These are phyloP conservation scores for Sclerotinia trifoliorum DNA, from an alignment of 2,329 filamentous ascomycete genomes.

Conservation along the genomic window DNA sequence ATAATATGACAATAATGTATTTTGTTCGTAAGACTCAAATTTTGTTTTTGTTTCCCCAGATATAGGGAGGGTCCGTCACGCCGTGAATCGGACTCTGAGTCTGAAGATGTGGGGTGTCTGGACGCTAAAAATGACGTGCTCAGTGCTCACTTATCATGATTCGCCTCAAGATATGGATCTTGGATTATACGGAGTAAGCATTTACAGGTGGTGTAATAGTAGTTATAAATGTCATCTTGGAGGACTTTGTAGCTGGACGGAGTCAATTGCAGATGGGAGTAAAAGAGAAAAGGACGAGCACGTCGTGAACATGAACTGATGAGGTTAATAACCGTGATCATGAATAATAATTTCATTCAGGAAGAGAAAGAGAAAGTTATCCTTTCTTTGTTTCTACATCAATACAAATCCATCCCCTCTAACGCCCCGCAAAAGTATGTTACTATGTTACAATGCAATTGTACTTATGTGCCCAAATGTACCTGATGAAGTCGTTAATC, in stretches of 20 bases:
- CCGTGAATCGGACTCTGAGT: slow-evolving; percentile 13
- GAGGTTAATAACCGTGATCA: background rate
- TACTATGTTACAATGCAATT: slow-evolving; percentile 24
- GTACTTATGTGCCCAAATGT: background rate
- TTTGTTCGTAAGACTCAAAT: slow-evolving; percentile 10
- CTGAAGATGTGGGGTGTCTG: slow-evolving; percentile 18
- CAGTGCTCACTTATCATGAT: slow-evolving; percentile 18
- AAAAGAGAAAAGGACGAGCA: too few species aligned
- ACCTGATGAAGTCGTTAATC: slow-evolving; percentile 27
- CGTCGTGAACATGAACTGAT: background rate
- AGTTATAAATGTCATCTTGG: background rate
- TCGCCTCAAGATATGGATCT: background rate
- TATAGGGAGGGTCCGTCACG: background rate
- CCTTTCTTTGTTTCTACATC: slow-evolving; percentile 16
- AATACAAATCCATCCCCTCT: background rate
- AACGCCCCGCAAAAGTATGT: slow-evolving; percentile 28
- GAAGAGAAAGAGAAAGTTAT: background rate
- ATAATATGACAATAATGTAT: background rate
- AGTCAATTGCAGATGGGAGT: background rate
- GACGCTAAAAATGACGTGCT: slow-evolving; percentile 23
- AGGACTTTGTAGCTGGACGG: too few species aligned
- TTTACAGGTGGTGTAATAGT: background rate
- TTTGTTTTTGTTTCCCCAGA: slow-evolving; percentile 13
- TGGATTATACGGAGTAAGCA: background rate
- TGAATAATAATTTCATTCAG: slow-evolving; percentile 1